Conservation (phyloP, 2,329 filamentous ascomycete species). For the Curvularia hawaiiensis region DNA sequence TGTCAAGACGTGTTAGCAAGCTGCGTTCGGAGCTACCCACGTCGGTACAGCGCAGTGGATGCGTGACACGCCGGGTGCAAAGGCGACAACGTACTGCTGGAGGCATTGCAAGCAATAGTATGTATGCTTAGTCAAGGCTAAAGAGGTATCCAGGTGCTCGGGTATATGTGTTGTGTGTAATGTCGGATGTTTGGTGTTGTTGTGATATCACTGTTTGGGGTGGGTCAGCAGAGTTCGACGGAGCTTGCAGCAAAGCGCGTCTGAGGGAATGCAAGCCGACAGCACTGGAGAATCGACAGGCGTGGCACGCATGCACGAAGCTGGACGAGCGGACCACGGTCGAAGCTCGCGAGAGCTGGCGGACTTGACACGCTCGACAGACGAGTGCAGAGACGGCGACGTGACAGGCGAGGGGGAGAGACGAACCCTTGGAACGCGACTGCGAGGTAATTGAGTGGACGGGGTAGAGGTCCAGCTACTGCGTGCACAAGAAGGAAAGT, state of each 20-base stretch:
- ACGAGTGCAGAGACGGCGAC: slow-evolving; percentile 42
- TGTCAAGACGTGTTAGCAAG: slow-evolving; percentile 53
- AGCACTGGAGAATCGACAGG: slow-evolving; percentile 29
- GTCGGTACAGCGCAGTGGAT: slow-evolving; percentile 15
- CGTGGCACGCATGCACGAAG: slow-evolving; percentile 24
- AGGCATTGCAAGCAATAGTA: slow-evolving; percentile 58
- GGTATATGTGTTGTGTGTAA: slow-evolving; percentile 31
- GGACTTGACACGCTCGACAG: slow-evolving; percentile 39
- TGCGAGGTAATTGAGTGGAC: slow-evolving; percentile 33
- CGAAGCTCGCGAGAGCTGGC: slow-evolving; percentile 37
- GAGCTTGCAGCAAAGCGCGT: slow-evolving; percentile 22
- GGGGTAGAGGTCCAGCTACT: slow-evolving; percentile 42
- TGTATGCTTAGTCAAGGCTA: slow-evolving; percentile 45
- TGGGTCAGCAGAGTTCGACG: slow-evolving; percentile 34
- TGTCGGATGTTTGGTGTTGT: slow-evolving; percentile 41
- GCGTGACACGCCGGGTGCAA: slow-evolving; percentile 15
- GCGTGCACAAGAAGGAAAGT: slow-evolving; percentile 32
- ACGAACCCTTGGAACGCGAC: slow-evolving; percentile 39
- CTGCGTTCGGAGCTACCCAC: slow-evolving; percentile 3
- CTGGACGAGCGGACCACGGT: slow-evolving; percentile 30
- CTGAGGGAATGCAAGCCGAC: slow-evolving; percentile 27
- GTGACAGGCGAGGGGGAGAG: slow-evolving; percentile 32
- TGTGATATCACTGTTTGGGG: slow-evolving; percentile 44
- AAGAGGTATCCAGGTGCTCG: slow-evolving; percentile 28
- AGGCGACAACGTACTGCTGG: slow-evolving; percentile 55